A percentile compares a stretch with the other conserved stretches of the same genome.
Conservation (phyloP, 768 basidiomycete genomes). For the Pulveroboletus sp. region DNA sequence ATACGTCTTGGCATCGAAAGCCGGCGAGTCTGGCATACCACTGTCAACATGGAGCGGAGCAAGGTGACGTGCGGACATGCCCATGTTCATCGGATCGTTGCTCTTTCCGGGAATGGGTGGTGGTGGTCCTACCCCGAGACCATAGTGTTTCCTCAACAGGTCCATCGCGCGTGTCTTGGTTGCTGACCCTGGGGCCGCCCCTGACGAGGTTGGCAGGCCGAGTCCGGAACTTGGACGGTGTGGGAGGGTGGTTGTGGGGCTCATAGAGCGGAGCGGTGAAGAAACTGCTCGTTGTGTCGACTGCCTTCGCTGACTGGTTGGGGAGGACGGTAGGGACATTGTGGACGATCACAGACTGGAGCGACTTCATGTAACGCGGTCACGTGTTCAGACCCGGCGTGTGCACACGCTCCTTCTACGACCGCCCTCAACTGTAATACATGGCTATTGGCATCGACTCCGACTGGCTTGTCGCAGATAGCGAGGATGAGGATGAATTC, state of each 20-base stretch:
- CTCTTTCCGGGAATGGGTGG: constrained; percentile 50
- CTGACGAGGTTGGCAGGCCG: constrained; percentile 22
- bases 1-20: constrained; percentile 79
- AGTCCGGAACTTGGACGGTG: constrained; percentile 14
- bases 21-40: constrained; percentile 57
- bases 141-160: constrained; percentile 82
- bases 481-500: constrained; percentile 35
- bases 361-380: constrained; percentile 12
- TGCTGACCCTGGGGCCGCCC: constrained; percentile 25
- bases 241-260: constrained; percentile 27
- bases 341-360: neutral
- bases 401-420: neutral
- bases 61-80: constrained; percentile 34
- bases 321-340: constrained; percentile 14
- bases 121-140: constrained; percentile 71
- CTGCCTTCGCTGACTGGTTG: constrained; percentile 16
- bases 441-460: constrained; percentile 13
- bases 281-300: constrained; percentile 34
- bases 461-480: constrained; percentile 48
- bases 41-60: constrained; percentile 1
- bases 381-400: constrained; percentile 25
- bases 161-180: constrained; percentile 64
- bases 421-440: neutral
- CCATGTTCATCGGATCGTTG: constrained; percentile 79
- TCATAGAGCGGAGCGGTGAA: constrained; percentile 44